These are phyloP conservation scores for Trichophyton schoenleinii DNA, from an alignment of 2,329 filamentous ascomycete genomes.

Conservation along the genomic window DNA sequence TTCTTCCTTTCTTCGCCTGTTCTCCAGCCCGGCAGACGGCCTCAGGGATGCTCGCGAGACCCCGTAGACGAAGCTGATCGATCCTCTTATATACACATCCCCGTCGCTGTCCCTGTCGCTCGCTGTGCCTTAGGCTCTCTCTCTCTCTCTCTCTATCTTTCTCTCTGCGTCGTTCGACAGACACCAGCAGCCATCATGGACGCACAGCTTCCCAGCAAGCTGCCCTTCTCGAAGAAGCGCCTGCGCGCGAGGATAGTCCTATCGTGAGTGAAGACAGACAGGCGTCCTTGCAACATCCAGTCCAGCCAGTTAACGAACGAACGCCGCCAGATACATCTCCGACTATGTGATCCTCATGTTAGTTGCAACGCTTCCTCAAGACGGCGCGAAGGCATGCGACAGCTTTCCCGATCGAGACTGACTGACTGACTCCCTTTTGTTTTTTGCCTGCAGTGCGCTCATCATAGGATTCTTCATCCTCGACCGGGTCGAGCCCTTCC, in stretches of 20 bases:
- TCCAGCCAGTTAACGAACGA: no score
- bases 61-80: not conserved
- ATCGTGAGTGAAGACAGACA: constrained; percentile 31
- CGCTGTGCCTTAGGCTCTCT: no score
- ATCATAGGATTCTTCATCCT: constrained; percentile 41
- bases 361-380: constrained; percentile 16
- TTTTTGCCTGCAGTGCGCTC: constrained; percentile 31
- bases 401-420: constrained; percentile 6
- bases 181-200: constrained; percentile 8
- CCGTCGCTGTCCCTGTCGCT: not conserved
- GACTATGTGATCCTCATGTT: constrained; percentile 50
- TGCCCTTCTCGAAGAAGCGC: constrained; percentile 43
- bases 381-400: constrained; percentile 5
- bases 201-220: constrained; percentile 26
- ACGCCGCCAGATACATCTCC: constrained; percentile 37
- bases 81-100: not conserved
- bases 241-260: constrained; percentile 40
- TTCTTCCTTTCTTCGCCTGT: not conserved
- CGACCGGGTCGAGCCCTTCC: constrained; percentile 42
- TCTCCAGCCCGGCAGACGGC: not conserved
- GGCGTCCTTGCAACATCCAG: no score
- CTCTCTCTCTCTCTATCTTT: no score
- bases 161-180: no score
- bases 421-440: constrained; percentile 2
- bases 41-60: not conserved